phyloP scores from a whole-genome alignment of 2,329 filamentous ascomycete genomes.

The Beauveria asiatica region DNA sequence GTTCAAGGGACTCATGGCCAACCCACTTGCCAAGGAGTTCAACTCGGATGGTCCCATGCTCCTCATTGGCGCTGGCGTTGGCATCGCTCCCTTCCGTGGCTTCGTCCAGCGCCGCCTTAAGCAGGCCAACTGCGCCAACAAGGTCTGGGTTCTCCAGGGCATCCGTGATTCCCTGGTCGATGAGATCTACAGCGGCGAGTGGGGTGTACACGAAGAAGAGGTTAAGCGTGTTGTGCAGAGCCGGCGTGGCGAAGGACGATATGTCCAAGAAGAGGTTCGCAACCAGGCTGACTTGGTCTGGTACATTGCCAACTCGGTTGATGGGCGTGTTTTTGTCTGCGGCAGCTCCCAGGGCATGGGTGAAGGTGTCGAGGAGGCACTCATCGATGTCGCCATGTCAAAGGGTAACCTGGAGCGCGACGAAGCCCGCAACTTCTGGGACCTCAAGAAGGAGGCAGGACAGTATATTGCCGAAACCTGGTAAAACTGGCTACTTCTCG shows the following conservation, averaged over 20 bases:
- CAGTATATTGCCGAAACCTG: slow-evolving; percentile 89
- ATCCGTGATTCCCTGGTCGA: slow-evolving; percentile 91
- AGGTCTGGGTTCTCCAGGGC: slow-evolving; percentile 93
- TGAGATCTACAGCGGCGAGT: slow-evolving; percentile 93
- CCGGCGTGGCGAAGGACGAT: slow-evolving; percentile 68
- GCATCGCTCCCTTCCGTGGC: slow-evolving; percentile 93
- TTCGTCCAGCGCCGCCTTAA: slow-evolving; percentile 92
- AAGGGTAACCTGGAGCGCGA: slow-evolving; percentile 80
- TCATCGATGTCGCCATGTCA: slow-evolving; percentile 84
- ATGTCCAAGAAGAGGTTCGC: slow-evolving; percentile 91
- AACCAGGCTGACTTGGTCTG: slow-evolving; percentile 94
- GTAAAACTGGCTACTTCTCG: slow-evolving; percentile 26
- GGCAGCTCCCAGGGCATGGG: slow-evolving; percentile 91
- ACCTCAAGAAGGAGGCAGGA: slow-evolving; percentile 80
- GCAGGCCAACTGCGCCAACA: slow-evolving; percentile 93
- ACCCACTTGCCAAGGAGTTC: slow-evolving; percentile 87
- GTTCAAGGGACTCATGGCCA: slow-evolving; percentile 98
- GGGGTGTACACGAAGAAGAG: slow-evolving; percentile 85
- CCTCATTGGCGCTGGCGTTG: slow-evolving; percentile 90
- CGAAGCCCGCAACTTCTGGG: slow-evolving; percentile 83
- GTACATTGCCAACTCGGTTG: slow-evolving; percentile 94
- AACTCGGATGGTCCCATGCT: slow-evolving; percentile 94
- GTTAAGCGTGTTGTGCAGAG: slow-evolving; percentile 76
- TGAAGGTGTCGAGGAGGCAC: slow-evolving; percentile 81
- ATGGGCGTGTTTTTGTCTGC: slow-evolving; percentile 93